Percentiles rank a stretch among this genome's conserved stretches.
Conservation (phyloP, 805 yeast species). For the Cyberlindnera galapagoensis region DNA sequence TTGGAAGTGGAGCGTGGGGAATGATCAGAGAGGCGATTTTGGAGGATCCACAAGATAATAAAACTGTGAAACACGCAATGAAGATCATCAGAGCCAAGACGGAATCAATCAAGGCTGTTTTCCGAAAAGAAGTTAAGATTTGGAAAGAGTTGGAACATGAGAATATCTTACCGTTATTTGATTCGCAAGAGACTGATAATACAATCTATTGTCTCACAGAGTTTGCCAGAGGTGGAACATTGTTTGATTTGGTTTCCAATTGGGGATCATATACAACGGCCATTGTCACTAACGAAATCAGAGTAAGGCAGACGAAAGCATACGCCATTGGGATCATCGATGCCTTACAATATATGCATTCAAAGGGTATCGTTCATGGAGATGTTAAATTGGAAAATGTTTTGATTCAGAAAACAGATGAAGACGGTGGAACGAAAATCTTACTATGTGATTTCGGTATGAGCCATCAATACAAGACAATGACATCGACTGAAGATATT, state of each 20-base stretch:
- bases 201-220: constrained; percentile 71
- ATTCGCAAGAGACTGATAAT: constrained; percentile 52
- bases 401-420: constrained; percentile 34
- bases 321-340: constrained; percentile 48
- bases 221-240: constrained; percentile 66
- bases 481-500: constrained; percentile 15
- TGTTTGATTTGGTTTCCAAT: constrained; percentile 64
- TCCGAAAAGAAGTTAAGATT: constrained; percentile 63
- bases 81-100: constrained; percentile 53
- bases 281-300: constrained; percentile 24
- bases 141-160: constrained; percentile 70
- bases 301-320: constrained; percentile 30
- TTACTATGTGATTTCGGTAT: constrained; percentile 88
- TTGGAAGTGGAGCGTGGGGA: constrained; percentile 92
- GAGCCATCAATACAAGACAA: constrained; percentile 33
- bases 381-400: constrained; percentile 74
- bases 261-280: constrained; percentile 48
- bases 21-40: constrained; percentile 62
- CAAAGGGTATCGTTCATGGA: constrained; percentile 62
- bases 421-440: constrained; percentile 26
- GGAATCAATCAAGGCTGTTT: constrained; percentile 47
- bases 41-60: constrained; percentile 20
- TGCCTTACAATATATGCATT: constrained; percentile 59
- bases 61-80: constrained; percentile 41
- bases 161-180: constrained; percentile 55